Evolutionary conservation across 805 yeast genomes (phyloP).

Genomic region (Lachancea thermotolerans): DNA sequence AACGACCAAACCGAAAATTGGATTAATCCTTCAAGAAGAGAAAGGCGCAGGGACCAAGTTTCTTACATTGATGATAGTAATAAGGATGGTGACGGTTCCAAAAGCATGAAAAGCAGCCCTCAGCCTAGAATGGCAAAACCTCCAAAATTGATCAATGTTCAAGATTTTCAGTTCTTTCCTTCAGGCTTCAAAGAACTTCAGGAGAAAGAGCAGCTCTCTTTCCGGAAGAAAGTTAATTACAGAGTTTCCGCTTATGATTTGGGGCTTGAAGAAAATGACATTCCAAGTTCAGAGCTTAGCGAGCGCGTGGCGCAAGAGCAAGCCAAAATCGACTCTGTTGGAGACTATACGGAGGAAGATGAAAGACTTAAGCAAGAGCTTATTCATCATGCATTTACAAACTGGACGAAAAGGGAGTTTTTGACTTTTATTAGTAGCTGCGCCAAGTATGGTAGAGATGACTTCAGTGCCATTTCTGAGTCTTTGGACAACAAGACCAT

Average conservation of each 20-base stretch:
- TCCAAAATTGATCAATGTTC: constrained; percentile 57
- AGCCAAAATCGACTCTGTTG: constrained; percentile 48
- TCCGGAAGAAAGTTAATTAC: constrained; percentile 52
- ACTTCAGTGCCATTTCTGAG: constrained; percentile 42
- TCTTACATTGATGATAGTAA: constrained; percentile 73
- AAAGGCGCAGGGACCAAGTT: constrained; percentile 66
- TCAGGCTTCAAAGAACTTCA: constrained; percentile 45
- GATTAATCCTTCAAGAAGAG: constrained; percentile 58
- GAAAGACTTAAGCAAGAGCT: constrained; percentile 44
- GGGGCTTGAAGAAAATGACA: constrained; percentile 24
- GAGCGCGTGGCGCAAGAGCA: constrained; percentile 36
- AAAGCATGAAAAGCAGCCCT: constrained; percentile 32
- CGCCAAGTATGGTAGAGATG: constrained; percentile 58
- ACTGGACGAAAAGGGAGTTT: constrained; percentile 73
- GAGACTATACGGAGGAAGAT: constrained; percentile 61
- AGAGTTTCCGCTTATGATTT: constrained; percentile 54
- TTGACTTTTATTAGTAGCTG: constrained; percentile 63
- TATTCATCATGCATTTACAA: constrained; percentile 51
- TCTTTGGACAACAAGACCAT: constrained; percentile 50
- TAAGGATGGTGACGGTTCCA: constrained; percentile 50
- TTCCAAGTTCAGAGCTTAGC: constrained; percentile 10
- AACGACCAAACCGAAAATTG: constrained; percentile 42
- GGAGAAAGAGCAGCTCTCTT: constrained; percentile 59
- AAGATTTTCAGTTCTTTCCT: constrained; percentile 71
- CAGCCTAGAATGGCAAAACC: constrained; percentile 44